phyloP scores from a whole-genome alignment of 331 rosid species.

The Prunus yedoensis region DNA sequence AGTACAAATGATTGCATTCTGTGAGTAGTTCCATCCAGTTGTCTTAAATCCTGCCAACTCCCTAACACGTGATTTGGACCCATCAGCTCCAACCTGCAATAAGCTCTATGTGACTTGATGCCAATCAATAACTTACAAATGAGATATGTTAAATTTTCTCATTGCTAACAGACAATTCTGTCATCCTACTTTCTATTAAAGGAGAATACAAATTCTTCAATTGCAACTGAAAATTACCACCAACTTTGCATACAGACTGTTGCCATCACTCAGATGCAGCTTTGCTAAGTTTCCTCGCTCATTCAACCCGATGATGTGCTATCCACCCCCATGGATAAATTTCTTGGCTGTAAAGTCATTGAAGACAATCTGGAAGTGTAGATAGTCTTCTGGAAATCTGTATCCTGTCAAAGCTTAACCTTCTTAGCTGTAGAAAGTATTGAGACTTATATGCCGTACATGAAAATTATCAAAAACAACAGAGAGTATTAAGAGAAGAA shows the following conservation, averaged over 20 bases:
- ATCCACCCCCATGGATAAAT: conserved; percentile 38
- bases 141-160: conserved; percentile 22
- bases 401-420: conserved; percentile 47
- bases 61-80: conserved; percentile 84
- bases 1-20: conserved; percentile 89
- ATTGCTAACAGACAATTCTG: not conserved
- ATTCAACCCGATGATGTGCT: conserved; percentile 32
- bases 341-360: conserved; percentile 52
- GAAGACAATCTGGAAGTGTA: conserved; percentile 45
- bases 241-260: conserved; percentile 73
- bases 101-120: conserved; percentile 22
- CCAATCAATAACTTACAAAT: conserved; percentile 13
- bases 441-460: conserved; percentile 1
- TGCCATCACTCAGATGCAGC: conserved; percentile 82
- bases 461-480: not conserved
- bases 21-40: conserved; percentile 91
- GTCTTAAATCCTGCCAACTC: conserved; percentile 79
- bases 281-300: conserved; percentile 53
- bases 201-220: conserved; percentile 9
- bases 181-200: not conserved
- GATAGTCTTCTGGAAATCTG: conserved; percentile 65
- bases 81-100: conserved; percentile 90
- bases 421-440: conserved; percentile 28
- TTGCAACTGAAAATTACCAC: conserved; percentile 61
- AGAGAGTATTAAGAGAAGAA: too few relatives aligned